Conservation (phyloP, 345 rosid genomes). For the Limnanthes douglasii region DNA sequence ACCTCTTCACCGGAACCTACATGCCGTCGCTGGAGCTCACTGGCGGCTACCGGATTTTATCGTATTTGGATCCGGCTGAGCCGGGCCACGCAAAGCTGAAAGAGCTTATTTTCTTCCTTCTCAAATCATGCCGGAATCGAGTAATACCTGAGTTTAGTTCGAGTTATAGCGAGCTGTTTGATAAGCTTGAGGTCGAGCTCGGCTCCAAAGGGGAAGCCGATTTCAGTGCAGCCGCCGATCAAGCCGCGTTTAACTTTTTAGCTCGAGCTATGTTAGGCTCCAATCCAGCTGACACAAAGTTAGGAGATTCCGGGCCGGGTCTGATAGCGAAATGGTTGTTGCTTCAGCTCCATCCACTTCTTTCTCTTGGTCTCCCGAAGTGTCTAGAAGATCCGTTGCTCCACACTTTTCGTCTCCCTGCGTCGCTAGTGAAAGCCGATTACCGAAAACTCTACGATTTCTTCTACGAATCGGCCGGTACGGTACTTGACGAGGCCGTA, state of each 20-base stretch:
- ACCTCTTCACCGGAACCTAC: slow-evolving; percentile 57
- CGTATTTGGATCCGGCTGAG: slow-evolving; percentile 63
- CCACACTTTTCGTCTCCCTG: slow-evolving; percentile 71
- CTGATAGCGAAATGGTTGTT: slow-evolving; percentile 52
- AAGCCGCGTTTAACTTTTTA: too few relatives aligned
- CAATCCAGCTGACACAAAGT: slow-evolving; percentile 25
- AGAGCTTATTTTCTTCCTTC: slow-evolving; percentile 38
- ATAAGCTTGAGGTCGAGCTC: too few relatives aligned
- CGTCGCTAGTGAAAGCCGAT: slow-evolving; percentile 33
- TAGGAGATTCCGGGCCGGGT: slow-evolving; percentile 33
- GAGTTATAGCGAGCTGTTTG: slow-evolving; percentile 20
- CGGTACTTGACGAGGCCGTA: slow-evolving; percentile 26
- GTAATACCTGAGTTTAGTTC: slow-evolving; percentile 47
- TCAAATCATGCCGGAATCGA: slow-evolving; percentile 28
- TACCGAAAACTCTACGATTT: slow-evolving; percentile 41
- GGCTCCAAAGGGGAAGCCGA: too few relatives aligned
- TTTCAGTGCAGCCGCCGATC: too few relatives aligned
- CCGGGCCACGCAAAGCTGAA: slow-evolving; percentile 72
- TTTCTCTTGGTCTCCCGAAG: slow-evolving; percentile 24
- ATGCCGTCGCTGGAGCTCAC: slow-evolving; percentile 56
- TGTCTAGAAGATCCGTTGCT: slow-evolving; percentile 65
- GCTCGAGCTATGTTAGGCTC: slow-evolving; percentile 40
- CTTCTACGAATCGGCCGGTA: slow-evolving; percentile 31
- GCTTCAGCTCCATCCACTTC: slow-evolving; percentile 46
- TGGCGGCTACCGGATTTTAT: slow-evolving; percentile 42